Conservation (phyloP, 179 eudicot species). For the Spergularia azorica region DNA sequence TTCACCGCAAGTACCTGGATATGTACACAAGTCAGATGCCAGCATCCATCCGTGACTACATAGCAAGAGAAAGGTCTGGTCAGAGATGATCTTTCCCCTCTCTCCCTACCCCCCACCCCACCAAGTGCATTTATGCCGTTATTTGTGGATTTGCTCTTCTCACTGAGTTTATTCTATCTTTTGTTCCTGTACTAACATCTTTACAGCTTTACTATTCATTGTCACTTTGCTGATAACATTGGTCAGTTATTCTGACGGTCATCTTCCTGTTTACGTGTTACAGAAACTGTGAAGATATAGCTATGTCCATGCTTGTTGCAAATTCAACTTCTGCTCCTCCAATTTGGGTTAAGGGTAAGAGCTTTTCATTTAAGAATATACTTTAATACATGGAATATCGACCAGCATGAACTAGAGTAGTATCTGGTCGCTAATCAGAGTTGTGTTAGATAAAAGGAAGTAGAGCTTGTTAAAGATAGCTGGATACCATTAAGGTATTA, state of each 20-base stretch:
- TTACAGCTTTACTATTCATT: no score
- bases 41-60: slow-evolving; percentile 54
- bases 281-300: slow-evolving; percentile 79
- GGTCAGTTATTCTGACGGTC: not conserved
- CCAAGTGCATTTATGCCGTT: no score
- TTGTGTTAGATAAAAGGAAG: not conserved
- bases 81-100: slow-evolving; percentile 9
- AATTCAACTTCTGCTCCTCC: slow-evolving; percentile 70
- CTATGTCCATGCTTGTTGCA: slow-evolving; percentile 77
- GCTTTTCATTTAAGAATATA: not conserved
- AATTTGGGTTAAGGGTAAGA: slow-evolving; percentile 71
- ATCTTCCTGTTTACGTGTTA: not conserved
- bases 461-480: not conserved
- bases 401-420: not conserved
- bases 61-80: slow-evolving; percentile 53
- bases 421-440: not conserved
- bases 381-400: no score
- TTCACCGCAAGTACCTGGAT: slow-evolving; percentile 63
- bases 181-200: not conserved
- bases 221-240: no score
- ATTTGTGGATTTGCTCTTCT: not conserved
- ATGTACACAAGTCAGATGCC: slow-evolving; percentile 64
- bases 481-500: no score
- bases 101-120: no score
- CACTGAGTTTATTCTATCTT: not conserved